Conservation (phyloP, 2,329 filamentous ascomycete species). For the Fonsecaea erecta region DNA sequence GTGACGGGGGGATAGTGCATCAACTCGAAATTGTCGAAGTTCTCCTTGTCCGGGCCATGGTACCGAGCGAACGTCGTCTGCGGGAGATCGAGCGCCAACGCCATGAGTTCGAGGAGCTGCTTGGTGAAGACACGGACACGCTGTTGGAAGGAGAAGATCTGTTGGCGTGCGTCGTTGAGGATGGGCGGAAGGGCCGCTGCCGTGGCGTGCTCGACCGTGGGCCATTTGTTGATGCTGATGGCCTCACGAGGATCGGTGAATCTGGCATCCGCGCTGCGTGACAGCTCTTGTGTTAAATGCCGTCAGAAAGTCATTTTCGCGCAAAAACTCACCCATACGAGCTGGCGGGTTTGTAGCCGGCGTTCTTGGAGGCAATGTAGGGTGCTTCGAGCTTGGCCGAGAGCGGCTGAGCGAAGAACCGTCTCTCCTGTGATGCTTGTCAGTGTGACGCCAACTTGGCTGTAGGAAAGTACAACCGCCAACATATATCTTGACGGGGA, state of each 20-base stretch:
- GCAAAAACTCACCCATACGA: constrained; percentile 16
- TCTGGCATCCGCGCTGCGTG: constrained; percentile 18
- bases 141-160: constrained; percentile 24
- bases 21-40: constrained; percentile 28
- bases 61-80: constrained; percentile 10
- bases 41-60: constrained; percentile 17
- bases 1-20: constrained; percentile 27
- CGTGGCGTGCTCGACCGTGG: constrained; percentile 13
- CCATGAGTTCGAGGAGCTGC: constrained; percentile 25
- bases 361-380: constrained; percentile 25
- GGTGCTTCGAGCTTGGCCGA: constrained; percentile 20
- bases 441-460: background rate
- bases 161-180: constrained; percentile 16
- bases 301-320: background rate
- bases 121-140: constrained; percentile 18
- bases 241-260: constrained; percentile 27
- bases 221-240: constrained; percentile 32
- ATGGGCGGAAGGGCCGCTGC: constrained; percentile 15
- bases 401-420: constrained; percentile 20
- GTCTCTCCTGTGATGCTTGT: constrained; percentile 10
- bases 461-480: background rate
- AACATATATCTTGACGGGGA: background rate
- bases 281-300: background rate
- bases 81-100: constrained; percentile 22
- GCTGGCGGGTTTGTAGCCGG: constrained; percentile 27